Evolutionary conservation across 345 rosid genomes (phyloP), one percentile per base, ranked within the genome.

Genomic region (Chamaenerion angustifolium): DNA sequence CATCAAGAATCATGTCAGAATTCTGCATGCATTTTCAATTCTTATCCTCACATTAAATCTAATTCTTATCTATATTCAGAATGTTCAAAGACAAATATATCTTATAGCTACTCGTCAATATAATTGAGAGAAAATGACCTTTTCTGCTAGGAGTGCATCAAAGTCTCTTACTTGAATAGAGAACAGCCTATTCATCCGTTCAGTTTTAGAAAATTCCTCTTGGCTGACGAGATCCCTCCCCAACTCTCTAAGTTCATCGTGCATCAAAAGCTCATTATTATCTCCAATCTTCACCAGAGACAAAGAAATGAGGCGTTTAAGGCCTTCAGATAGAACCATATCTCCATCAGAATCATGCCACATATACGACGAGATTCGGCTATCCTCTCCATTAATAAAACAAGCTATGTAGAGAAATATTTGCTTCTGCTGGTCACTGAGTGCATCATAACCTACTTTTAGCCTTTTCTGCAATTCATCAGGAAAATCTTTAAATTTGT

Each of bases 351-450:
- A 7, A 0, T 27, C 49, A 3, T 49, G 15, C 62, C 62, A 58
- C 55, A 49, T 41, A 11, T 49, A 43, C 11, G 5, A 6, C 50
- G 55, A 0, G 43, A 42, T 1, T 2, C 62, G 43, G 10, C 11
- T 8, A 48, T 57, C 46, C 40, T 27, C 16, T 45, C 54, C 47
- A 21, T 8, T 15, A 7, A 13, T 1, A 5, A 31, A 25, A 16
- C 48, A 58, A 11, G 62, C 55, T 2, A 58, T 49, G 17, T 58
- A 48, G 16, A 58, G 55, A 42, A 49, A 58, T 40, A 49, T 49
- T 13, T 49, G 43, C 3, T 12, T 10, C 0, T 49, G 55, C 11
- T 2, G 4, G 16, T 10, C 9, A 40, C 43, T 37, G 25, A 58
- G 43, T 12, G 8, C 43, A 11, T 12, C 35, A 16, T 58, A 58